phyloP scores from a whole-genome alignment of 768 basidiomycete species.

The Gloeopeniophorella convolvens region DNA sequence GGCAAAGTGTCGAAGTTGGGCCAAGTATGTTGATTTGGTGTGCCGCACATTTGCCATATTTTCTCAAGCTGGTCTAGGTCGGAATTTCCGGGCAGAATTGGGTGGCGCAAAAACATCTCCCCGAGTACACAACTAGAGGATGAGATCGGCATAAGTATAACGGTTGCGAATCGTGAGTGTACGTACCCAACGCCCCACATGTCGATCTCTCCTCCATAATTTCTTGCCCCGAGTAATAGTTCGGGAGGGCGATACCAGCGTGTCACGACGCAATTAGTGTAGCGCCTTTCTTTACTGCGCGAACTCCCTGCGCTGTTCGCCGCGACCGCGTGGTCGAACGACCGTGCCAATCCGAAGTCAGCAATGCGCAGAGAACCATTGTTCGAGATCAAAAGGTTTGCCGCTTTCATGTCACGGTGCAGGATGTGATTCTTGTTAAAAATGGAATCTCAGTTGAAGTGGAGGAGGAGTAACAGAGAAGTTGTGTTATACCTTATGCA shows the following conservation, averaged over 20 bases:
- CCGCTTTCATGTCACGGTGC: constrained; percentile 98
- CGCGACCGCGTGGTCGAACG: constrained; percentile 51
- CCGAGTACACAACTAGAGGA: constrained; percentile 79
- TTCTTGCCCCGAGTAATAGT: constrained; percentile 78
- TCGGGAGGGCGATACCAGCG: constrained; percentile 95
- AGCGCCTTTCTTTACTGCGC: constrained; percentile 55
- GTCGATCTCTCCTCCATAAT: constrained; percentile 92
- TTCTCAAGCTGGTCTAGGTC: constrained; percentile 90
- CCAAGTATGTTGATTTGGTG: constrained; percentile 79
- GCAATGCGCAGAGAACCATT: constrained; percentile 80
- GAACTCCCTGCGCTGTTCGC: constrained; percentile 32
- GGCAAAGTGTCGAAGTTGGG: constrained; percentile 69
- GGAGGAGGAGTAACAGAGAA: background rate
- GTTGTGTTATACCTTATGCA: constrained; percentile 76
- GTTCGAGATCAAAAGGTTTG: constrained; percentile 91
- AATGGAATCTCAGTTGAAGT: constrained; percentile 12
- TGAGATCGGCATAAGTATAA: background rate
- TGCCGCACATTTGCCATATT: constrained; percentile 87
- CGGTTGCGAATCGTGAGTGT: background rate
- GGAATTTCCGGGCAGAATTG: constrained; percentile 80
- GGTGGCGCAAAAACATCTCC: constrained; percentile 87
- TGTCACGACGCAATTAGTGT: constrained; percentile 94
- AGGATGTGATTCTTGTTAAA: constrained; percentile 79
- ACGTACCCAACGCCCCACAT: constrained; percentile 95
- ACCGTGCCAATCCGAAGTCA: constrained; percentile 93